Evolutionary conservation across 1,284 basidiomycete genomes (phyloP).

Genomic region (Hypsizygus ulmarius): DNA sequence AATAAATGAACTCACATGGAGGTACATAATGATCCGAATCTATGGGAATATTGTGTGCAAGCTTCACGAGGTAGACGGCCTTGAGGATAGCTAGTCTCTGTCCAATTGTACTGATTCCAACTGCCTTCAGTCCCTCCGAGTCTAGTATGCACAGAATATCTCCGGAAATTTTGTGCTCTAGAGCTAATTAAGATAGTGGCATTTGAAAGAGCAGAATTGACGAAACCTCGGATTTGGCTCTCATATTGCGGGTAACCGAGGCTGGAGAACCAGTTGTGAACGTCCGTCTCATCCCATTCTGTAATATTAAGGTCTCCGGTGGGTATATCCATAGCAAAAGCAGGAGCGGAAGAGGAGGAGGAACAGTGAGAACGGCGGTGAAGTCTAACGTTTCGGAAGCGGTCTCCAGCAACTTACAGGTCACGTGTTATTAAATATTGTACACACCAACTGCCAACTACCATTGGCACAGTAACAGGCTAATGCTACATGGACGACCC

Average conservation of each 20-base stretch:
- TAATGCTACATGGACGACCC: conserved; percentile 50
- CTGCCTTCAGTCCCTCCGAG: conserved; percentile 76
- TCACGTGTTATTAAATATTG: conserved; percentile 15
- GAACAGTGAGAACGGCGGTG: not conserved
- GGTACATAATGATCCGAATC: conserved; percentile 88
- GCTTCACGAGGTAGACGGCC: conserved; percentile 84
- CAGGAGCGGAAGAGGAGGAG: not conserved
- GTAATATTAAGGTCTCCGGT: conserved; percentile 48
- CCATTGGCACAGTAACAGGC: not conserved
- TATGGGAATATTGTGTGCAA: conserved; percentile 79
- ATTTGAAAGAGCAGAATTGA: conserved; percentile 18
- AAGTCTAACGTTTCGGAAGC: conserved; percentile 5
- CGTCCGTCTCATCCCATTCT: conserved; percentile 82
- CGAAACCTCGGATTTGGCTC: conserved; percentile 59
- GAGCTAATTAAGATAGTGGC: conserved; percentile 11
- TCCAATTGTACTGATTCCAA: conserved; percentile 84
- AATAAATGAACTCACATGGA: conserved; percentile 62
- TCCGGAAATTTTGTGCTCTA: conserved; percentile 89
- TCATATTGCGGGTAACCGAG: conserved; percentile 84
- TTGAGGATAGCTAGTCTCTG: conserved; percentile 88
- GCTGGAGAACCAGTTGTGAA: conserved; percentile 70
- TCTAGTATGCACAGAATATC: conserved; percentile 84
- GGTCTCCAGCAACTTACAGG: not conserved
- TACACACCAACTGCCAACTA: not conserved
- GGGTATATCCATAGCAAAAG: conserved; percentile 20